Evolutionary conservation across 352 stramenopile genomes (phyloP).

Genomic region (Pilasporangium apinafurcum): DNA sequence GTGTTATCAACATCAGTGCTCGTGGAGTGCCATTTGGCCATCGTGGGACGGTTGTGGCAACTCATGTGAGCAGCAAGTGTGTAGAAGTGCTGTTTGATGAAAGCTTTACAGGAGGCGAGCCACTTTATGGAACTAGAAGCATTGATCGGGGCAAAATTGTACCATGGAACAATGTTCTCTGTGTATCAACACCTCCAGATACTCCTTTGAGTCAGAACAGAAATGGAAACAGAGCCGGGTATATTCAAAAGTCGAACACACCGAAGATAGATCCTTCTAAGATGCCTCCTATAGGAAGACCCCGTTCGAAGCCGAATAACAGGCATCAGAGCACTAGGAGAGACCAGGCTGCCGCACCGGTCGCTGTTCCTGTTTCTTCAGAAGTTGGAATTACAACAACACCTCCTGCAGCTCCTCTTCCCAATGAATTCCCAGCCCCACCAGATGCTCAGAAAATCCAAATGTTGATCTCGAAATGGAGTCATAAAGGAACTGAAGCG

Average conservation of each 20-base stretch:
- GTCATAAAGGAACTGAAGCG: slow-evolving; percentile 14
- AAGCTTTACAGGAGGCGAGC: slow-evolving; percentile 96
- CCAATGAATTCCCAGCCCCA: slow-evolving; percentile 20
- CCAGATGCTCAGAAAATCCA: slow-evolving; percentile 58
- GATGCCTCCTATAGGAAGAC: too few species aligned
- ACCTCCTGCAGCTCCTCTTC: slow-evolving; percentile 20
- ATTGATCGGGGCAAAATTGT: slow-evolving; percentile 95
- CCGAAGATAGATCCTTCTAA: too few species aligned
- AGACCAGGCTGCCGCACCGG: too few species aligned
- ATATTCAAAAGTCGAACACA: too few species aligned
- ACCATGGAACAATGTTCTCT: slow-evolving; percentile 87
- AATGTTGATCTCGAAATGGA: slow-evolving; percentile 60
- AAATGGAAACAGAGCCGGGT: too few species aligned
- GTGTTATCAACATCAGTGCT: slow-evolving; percentile 96
- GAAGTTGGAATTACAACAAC: slow-evolving; percentile 7
- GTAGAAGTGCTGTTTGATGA: slow-evolving; percentile 97
- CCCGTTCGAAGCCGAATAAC: too few species aligned
- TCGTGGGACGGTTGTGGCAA: slow-evolving; percentile 96
- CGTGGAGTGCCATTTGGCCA: slow-evolving; percentile 95
- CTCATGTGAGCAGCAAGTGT: slow-evolving; percentile 94
- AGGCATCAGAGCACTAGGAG: too few species aligned
- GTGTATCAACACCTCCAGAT: slow-evolving; percentile 45
- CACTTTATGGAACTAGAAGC: slow-evolving; percentile 92
- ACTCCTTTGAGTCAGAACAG: too few species aligned
- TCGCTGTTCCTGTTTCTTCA: too few species aligned